Conservation (phyloP, 2,329 filamentous ascomycete genomes). For the Fusarium torulosum region DNA sequence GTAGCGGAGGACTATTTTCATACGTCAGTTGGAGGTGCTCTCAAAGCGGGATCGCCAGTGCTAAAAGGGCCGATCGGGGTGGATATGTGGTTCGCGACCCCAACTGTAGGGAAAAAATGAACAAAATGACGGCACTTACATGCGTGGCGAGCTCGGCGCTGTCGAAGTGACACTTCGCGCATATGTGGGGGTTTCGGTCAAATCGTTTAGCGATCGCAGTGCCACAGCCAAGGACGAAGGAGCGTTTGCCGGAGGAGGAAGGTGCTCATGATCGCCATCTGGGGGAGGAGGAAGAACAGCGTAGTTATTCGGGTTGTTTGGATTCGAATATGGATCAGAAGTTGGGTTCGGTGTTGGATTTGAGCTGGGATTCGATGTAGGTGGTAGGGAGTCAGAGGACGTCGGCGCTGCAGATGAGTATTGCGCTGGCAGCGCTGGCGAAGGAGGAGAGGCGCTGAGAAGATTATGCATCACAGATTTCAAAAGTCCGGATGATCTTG, state of each 20-base stretch:
- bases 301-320: conserved; percentile 48
- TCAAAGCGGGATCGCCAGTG: conserved; percentile 34
- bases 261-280: conserved; percentile 49
- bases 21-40: conserved; percentile 38
- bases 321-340: conserved; percentile 42
- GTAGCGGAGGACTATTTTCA: conserved; percentile 69
- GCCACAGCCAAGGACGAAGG: conserved; percentile 57
- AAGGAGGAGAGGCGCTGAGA: conserved; percentile 51
- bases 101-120: conserved; percentile 20
- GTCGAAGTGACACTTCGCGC: conserved; percentile 70
- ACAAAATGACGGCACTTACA: conserved; percentile 59
- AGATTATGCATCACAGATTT: conserved; percentile 62
- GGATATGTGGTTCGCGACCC: conserved; percentile 40
- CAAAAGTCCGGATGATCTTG: conserved; percentile 58
- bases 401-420: conserved; percentile 50
- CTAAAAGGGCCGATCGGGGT: conserved; percentile 42
- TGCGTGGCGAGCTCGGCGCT: conserved; percentile 68
- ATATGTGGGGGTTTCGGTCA: conserved; percentile 67
- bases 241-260: conserved; percentile 44
- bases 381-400: conserved; percentile 36
- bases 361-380: conserved; percentile 37
- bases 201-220: conserved; percentile 58
- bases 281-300: conserved; percentile 53
- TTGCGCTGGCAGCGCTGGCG: conserved; percentile 47
- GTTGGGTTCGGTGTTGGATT: conserved; percentile 45